phyloP scores from a whole-genome alignment of 73 alveolate species.

The Stentor roeselii region DNA sequence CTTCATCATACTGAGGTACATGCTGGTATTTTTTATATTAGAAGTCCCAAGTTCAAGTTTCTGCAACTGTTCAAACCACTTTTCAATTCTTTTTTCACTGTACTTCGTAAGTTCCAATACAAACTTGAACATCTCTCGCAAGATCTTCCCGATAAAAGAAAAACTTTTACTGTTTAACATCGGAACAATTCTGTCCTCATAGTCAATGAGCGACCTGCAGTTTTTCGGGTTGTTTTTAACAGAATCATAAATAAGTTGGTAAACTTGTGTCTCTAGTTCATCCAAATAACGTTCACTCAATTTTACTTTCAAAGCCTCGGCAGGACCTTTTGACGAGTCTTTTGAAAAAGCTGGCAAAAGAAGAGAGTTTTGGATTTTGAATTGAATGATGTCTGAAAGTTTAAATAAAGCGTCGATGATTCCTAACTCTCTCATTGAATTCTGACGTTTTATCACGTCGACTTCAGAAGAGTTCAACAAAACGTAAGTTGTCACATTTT shows the following conservation, averaged over 20 bases:
- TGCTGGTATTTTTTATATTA: not conserved
- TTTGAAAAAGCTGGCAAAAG: not conserved
- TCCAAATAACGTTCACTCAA: not conserved
- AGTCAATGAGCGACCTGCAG: not conserved
- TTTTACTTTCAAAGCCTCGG: not conserved
- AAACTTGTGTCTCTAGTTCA: not conserved
- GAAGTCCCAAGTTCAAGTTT: not conserved
- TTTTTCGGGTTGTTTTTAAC: not conserved
- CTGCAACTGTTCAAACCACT: not conserved
- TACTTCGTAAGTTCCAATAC: not conserved
- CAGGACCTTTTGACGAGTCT: not conserved
- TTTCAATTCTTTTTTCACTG: not conserved
- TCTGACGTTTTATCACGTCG: constrained; percentile 1
- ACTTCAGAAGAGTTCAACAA: constrained; percentile 2
- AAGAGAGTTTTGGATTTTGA: not conserved
- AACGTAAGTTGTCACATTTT: not conserved
- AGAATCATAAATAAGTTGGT: constrained; percentile 23
- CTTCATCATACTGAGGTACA: not conserved
- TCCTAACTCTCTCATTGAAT: constrained; percentile 20
- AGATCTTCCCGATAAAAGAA: not conserved
- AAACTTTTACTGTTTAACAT: not conserved
- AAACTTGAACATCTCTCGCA: constrained; percentile 8
- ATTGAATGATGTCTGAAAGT: constrained; percentile 5
- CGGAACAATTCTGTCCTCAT: not conserved
- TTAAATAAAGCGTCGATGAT: not conserved